Percentiles rank a stretch among this genome's conserved stretches.
Evolutionary conservation across 2,329 filamentous ascomycete species (phyloP).

Genomic region (Scytalidium lignicola): DNA sequence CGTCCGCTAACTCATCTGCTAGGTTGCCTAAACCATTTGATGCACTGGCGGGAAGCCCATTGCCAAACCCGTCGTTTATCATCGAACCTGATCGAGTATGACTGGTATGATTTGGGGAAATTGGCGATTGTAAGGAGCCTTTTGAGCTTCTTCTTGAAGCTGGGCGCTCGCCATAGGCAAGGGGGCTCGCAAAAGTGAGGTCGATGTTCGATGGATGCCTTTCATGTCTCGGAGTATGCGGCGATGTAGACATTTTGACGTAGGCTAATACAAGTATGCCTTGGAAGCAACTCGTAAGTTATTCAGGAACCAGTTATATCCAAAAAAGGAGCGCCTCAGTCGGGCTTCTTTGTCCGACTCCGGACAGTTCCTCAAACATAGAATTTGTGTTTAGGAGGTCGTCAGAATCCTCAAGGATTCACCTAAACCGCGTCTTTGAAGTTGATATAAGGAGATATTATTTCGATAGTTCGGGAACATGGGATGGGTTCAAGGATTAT

Average conservation of each 20-base stretch:
- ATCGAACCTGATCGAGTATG: slow-evolving; percentile 21
- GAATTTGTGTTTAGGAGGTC: no score
- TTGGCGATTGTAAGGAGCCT: slow-evolving; percentile 23
- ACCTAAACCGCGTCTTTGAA: neutral
- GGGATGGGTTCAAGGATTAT: neutral
- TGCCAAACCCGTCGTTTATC: slow-evolving; percentile 25
- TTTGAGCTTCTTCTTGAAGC: slow-evolving; percentile 23
- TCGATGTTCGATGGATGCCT: slow-evolving; percentile 53
- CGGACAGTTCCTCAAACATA: no score
- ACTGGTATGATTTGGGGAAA: slow-evolving; percentile 18
- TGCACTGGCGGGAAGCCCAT: slow-evolving; percentile 31
- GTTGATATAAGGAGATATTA: neutral
- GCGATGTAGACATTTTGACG: slow-evolving; percentile 38
- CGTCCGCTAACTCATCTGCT: slow-evolving; percentile 75
- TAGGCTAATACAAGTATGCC: neutral
- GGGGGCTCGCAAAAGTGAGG: slow-evolving; percentile 27
- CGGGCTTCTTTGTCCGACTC: no score
- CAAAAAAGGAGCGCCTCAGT: no score
- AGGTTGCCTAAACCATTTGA: slow-evolving; percentile 67
- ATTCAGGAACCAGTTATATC: no score
- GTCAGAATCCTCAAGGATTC: no score
- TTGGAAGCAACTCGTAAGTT: no score
- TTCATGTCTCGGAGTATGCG: slow-evolving; percentile 54
- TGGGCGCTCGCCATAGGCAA: slow-evolving; percentile 15
- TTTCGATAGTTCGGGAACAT: slow-evolving; percentile 1